phyloP scores from a whole-genome alignment of 768 basidiomycete genomes.

The Boletus speciosus region DNA sequence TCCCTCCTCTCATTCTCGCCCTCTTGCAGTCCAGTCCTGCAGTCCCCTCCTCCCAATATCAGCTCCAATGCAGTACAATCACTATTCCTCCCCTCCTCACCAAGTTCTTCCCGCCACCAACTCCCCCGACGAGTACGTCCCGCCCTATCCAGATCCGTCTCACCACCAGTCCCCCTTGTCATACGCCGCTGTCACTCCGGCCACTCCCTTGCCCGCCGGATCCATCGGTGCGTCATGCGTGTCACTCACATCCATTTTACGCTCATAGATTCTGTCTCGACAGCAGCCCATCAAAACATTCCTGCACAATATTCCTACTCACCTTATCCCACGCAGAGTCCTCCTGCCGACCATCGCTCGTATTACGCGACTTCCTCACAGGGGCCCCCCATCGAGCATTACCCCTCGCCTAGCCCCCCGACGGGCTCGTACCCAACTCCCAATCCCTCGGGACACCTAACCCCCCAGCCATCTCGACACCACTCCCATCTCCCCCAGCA shows the following conservation, averaged over 20 bases:
- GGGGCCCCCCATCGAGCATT: slow-evolving; percentile 18
- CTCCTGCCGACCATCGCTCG: slow-evolving; percentile 20
- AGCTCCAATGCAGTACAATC: slow-evolving; percentile 29
- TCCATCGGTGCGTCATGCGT: slow-evolving; percentile 26
- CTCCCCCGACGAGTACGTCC: slow-evolving; percentile 16
- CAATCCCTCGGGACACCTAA: slow-evolving; percentile 13
- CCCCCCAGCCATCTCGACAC: slow-evolving; percentile 16
- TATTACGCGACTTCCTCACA: slow-evolving; percentile 25
- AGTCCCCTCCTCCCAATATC: not conserved
- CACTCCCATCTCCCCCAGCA: slow-evolving; percentile 15
- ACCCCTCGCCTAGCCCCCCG: slow-evolving; percentile 18
- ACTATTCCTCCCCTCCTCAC: slow-evolving; percentile 21
- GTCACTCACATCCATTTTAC: slow-evolving; percentile 6
- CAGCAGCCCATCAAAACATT: slow-evolving; percentile 22
- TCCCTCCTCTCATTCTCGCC: slow-evolving; percentile 10
- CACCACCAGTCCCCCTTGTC: slow-evolving; percentile 22
- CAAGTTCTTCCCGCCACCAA: slow-evolving; percentile 16
- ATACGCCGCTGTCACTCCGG: slow-evolving; percentile 26
- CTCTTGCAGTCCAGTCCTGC: slow-evolving; percentile 8
- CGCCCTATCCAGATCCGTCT: slow-evolving; percentile 25
- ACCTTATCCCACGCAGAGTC: slow-evolving; percentile 15
- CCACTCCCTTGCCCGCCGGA: slow-evolving; percentile 18
- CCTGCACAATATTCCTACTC: slow-evolving; percentile 20
- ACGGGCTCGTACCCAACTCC: slow-evolving; percentile 20
- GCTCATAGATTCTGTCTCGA: slow-evolving; percentile 9